Conservation (phyloP, 2,329 filamentous ascomycete species). For the Penicillium sp. region DNA sequence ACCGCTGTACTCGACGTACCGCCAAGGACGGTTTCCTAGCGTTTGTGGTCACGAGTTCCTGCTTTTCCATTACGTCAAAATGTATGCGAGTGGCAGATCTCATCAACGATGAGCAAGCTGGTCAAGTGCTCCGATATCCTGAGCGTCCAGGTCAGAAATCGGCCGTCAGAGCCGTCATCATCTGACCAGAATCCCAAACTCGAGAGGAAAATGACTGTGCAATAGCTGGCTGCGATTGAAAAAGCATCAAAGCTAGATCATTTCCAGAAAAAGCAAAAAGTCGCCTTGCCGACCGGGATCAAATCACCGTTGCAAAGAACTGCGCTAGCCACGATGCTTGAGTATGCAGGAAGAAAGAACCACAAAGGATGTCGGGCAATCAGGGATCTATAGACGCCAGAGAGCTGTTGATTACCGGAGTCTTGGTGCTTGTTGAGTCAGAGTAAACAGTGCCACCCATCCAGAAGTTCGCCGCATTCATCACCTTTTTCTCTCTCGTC, state of each 20-base stretch:
- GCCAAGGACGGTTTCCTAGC: constrained; percentile 11
- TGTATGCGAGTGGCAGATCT: constrained; percentile 23
- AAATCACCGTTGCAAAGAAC: constrained; percentile 13
- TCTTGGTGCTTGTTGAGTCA: constrained; percentile 15
- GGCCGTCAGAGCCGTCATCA: constrained; percentile 9
- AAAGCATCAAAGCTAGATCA: constrained; percentile 2
- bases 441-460: constrained; percentile 18
- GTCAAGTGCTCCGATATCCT: constrained; percentile 3
- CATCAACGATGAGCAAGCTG: constrained; percentile 5
- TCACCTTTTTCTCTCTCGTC: not conserved
- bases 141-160: constrained; percentile 1
- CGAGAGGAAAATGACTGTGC: not conserved
- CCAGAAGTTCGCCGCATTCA: constrained; percentile 18
- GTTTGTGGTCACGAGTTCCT: constrained; percentile 22
- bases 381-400: not conserved
- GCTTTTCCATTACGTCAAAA: constrained; percentile 34
- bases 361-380: constrained; percentile 5
- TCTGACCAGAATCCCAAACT: constrained; percentile 8
- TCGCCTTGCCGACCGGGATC: constrained; percentile 14
- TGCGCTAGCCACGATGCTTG: constrained; percentile 12
- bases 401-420: not conserved
- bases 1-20: not conserved
- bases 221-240: not conserved
- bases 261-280: constrained; percentile 16
- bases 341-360: constrained; percentile 1